These are phyloP conservation scores for Penicillium herquei DNA, from an alignment of 495 filamentous ascomycete genomes.

Conservation along the genomic window DNA sequence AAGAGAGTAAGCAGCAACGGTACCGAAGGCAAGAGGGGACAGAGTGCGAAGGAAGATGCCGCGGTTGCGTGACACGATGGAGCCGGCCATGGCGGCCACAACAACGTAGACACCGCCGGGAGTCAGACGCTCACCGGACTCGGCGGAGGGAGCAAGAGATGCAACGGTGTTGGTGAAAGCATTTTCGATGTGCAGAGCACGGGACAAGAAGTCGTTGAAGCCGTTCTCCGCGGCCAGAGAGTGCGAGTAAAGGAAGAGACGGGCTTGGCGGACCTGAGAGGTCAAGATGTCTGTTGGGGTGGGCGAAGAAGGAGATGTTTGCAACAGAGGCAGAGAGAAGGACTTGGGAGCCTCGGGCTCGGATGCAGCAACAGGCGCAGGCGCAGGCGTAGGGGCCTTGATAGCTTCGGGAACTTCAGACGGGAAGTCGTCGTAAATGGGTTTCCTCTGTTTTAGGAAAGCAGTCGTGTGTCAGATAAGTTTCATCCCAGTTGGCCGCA, in stretches of 20 bases:
- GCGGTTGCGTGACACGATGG: conserved; percentile 81
- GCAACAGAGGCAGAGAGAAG: conserved; percentile 23
- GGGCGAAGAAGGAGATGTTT: conserved; percentile 48
- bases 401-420: conserved; percentile 39
- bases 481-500: background rate
- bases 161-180: conserved; percentile 79
- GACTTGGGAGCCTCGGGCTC: conserved; percentile 37
- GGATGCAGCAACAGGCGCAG: conserved; percentile 14
- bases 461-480: conserved; percentile 22
- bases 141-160: conserved; percentile 76
- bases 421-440: conserved; percentile 80
- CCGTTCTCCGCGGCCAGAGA: conserved; percentile 68
- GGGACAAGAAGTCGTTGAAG: conserved; percentile 73
- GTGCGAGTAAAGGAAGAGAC: conserved; percentile 78
- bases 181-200: conserved; percentile 73
- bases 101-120: conserved; percentile 87
- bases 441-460: conserved; percentile 60
- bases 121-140: conserved; percentile 78
- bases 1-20: conserved; percentile 71
- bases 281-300: conserved; percentile 91
- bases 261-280: conserved; percentile 71
- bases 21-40: conserved; percentile 68
- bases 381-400: conserved; percentile 31
- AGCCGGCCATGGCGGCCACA: conserved; percentile 87
- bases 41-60: conserved; percentile 72